These are phyloP conservation scores for Lagenaria siceraria DNA, from an alignment of 306 rosid species.

Conservation along the genomic window DNA sequence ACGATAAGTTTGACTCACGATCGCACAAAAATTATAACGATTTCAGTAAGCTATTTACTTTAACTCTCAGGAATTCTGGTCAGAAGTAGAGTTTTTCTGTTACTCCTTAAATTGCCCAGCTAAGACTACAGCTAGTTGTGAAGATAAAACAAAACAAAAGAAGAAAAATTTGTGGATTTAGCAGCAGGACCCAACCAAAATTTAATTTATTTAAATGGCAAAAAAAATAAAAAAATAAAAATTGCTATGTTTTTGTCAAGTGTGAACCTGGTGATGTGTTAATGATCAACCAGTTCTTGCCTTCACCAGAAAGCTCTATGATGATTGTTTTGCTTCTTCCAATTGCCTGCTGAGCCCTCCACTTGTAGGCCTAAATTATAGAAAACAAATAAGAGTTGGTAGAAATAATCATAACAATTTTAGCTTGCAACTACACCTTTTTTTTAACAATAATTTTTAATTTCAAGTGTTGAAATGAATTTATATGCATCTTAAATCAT, in stretches of 20 bases:
- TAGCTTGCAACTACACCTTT: neutral
- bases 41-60: neutral
- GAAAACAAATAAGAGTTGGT: neutral
- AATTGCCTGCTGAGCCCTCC: slow-evolving; percentile 33
- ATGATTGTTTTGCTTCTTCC: slow-evolving; percentile 27
- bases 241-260: neutral
- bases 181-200: neutral
- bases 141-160: neutral
- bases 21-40: neutral
- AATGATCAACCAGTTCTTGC: neutral
- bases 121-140: neutral
- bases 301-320: slow-evolving; percentile 12
- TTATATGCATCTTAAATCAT: neutral
- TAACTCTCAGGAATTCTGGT: neutral
- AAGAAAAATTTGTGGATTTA: neutral
- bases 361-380: slow-evolving; percentile 46
- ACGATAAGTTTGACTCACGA: neutral
- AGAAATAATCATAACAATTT: neutral
- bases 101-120: too few relatives aligned
- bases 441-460: neutral
- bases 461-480: neutral
- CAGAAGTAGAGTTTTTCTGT: neutral
- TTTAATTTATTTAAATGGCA: neutral
- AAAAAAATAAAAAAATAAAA: neutral
- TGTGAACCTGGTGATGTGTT: neutral